A percentile compares a stretch with the other conserved stretches of the same genome.
phyloP scores from a whole-genome alignment of 768 basidiomycete species.

The Tremella yokohamensis region DNA sequence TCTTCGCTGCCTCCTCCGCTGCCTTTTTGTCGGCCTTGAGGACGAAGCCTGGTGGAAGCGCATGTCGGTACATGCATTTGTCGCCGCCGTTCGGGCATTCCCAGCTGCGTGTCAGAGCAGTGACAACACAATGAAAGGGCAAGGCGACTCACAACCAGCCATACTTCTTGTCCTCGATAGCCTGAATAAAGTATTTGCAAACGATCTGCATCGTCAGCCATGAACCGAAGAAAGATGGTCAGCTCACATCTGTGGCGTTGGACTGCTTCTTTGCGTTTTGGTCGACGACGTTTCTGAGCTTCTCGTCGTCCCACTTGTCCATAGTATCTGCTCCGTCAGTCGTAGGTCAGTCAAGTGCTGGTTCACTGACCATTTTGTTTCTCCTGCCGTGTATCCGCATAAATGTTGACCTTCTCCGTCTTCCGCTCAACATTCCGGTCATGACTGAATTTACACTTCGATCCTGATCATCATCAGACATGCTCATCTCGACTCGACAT shows the following conservation, averaged over 20 bases:
- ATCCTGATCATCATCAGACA: constrained; percentile 30
- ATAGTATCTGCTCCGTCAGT: constrained; percentile 68
- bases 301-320: constrained; percentile 97
- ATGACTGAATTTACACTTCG: constrained; percentile 90
- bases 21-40: constrained; percentile 92
- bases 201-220: constrained; percentile 65
- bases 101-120: constrained; percentile 38
- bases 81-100: constrained; percentile 54
- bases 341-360: not conserved
- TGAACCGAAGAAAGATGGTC: constrained; percentile 1
- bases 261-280: constrained; percentile 73
- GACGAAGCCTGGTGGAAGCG: constrained; percentile 91
- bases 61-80: constrained; percentile 88
- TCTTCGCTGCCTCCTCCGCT: constrained; percentile 76
- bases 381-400: constrained; percentile 80
- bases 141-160: constrained; percentile 52
- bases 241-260: constrained; percentile 79
- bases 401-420: constrained; percentile 91
- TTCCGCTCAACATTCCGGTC: constrained; percentile 83
- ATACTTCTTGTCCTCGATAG: constrained; percentile 84
- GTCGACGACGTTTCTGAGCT: constrained; percentile 78
- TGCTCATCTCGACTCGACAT: not conserved
- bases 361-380: constrained; percentile 62
- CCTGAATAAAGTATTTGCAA: constrained; percentile 94
- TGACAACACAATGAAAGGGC: not conserved